These are phyloP conservation scores for Globisporangium canariense DNA, from an alignment of 352 stramenopile genomes.

Conservation along the genomic window DNA sequence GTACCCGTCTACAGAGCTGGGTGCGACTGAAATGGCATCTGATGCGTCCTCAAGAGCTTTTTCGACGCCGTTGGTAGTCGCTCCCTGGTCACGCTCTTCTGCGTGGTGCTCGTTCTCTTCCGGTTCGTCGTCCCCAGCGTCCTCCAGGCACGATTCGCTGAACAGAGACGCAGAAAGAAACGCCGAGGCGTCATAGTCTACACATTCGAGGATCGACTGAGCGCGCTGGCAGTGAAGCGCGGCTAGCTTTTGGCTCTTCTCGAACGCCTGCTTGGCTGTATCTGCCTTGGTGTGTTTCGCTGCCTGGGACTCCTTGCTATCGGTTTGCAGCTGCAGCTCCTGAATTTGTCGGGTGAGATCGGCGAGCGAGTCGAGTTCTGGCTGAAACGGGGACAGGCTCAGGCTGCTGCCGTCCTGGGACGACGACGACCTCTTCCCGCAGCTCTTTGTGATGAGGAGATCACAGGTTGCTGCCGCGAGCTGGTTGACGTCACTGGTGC, in stretches of 20 bases:
- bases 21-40: slow-evolving; percentile 19
- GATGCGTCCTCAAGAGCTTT: slow-evolving; percentile 42
- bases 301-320: background rate
- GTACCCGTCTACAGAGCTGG: slow-evolving; percentile 10
- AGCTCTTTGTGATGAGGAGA: slow-evolving; percentile 2
- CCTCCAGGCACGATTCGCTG: slow-evolving; percentile 4
- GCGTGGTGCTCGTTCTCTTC: slow-evolving; percentile 11
- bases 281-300: background rate
- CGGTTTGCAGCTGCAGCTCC: background rate
- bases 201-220: slow-evolving; percentile 29
- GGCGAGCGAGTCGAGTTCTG: slow-evolving; percentile 3
- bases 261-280: background rate
- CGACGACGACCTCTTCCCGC: background rate
- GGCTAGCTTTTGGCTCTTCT: slow-evolving; percentile 20
- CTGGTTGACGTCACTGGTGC: slow-evolving; percentile 8
- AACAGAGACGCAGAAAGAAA: slow-evolving; percentile 15
- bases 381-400: background rate
- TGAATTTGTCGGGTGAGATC: slow-evolving; percentile 15
- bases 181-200: slow-evolving; percentile 36
- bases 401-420: background rate
- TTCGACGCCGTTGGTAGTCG: slow-evolving; percentile 25
- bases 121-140: slow-evolving; percentile 17
- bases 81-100: slow-evolving; percentile 5
- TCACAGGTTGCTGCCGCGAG: slow-evolving; percentile 3
- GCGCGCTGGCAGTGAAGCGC: slow-evolving; percentile 34